phyloP scores from a whole-genome alignment of 1,284 basidiomycete genomes.

The Phenoliferia sp. region DNA sequence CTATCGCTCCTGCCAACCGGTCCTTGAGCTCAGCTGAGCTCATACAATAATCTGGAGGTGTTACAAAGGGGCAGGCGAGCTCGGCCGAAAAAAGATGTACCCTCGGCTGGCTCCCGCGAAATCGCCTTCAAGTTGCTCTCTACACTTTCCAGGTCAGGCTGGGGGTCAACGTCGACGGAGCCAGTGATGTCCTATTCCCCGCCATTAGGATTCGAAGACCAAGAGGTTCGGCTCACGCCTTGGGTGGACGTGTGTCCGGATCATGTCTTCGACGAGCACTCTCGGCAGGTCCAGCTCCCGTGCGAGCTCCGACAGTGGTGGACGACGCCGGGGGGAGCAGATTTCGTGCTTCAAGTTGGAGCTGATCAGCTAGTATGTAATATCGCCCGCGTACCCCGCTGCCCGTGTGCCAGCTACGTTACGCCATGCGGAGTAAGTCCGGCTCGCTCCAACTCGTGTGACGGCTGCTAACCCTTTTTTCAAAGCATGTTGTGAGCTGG shows the following conservation, averaged over 20 bases:
- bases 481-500: not conserved
- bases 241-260: not conserved
- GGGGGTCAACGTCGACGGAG: too few relatives aligned
- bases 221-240: not conserved
- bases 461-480: not conserved
- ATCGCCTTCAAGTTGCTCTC: not conserved
- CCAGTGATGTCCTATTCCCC: not conserved
- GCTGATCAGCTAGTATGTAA: not conserved
- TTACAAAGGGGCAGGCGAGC: not conserved
- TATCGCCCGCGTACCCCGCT: not conserved
- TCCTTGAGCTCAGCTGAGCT: slow-evolving; percentile 12
- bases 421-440: not conserved
- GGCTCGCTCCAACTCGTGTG: not conserved
- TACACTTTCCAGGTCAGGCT: too few relatives aligned
- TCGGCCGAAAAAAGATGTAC: too few relatives aligned
- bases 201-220: not conserved
- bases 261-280: not conserved
- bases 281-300: not conserved
- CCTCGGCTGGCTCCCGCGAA: not conserved
- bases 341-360: not conserved
- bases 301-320: not conserved
- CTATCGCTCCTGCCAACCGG: not conserved
- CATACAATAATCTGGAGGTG: not conserved
- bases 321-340: not conserved
- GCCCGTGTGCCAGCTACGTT: not conserved